Base-by-base conservation (phyloP, 352 stramenopile genomes). In the Globisporangium spiculum region DNA sequence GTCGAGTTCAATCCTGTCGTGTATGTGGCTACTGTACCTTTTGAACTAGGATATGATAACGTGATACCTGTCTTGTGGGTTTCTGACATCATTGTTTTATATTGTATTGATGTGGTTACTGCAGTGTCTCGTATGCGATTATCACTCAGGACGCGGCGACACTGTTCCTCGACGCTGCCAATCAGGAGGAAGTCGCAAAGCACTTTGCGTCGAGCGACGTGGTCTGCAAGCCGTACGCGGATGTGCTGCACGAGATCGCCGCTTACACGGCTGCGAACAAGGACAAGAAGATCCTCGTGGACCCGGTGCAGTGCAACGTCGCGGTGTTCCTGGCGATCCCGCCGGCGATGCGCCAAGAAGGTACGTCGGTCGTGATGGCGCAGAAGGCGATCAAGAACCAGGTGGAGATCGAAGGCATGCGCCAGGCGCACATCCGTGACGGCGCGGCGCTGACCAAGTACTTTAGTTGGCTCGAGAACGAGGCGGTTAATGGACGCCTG, bases 1-100 rank as follows among this genome's bases (percentile, higher is more conserved):
- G 89, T 99, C 65, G 87, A 97, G 68, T 99, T 97, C 70, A 99
- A 98, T 76, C 98, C 98, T 7, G 94, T 99, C 5, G 96, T 98
- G 73, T 98, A 97, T 71, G 91, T 91, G 7, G 7, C 4, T 24
- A 3, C n/a, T 46, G 41, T 61, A 59, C 52, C 36, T 16, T 30
- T 9, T 14, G 18, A 26, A 52, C 44, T 8, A 52, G 22, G 18
- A 12, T n/a, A 18, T n/a, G 41, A n/a, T 50, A 32, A 32, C 8
- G 30, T 32, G 30, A 32, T 7, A 32, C 30, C 30, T 32, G 30
- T 32, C 10, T 41, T 41, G 34, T 41, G 34, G 34, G 10, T 41
- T 14, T 41, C 34, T 50, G 41, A 50, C 41, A n/a, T n/a, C 3
- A 9, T 50, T 50, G 55, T n/a, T 3, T 50, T 50, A 50, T 12